A percentile compares a stretch with the other conserved stretches of the same genome.
Evolutionary conservation across 2,329 filamentous ascomycete species (phyloP).

Genomic region (Colletotrichum salicis): DNA sequence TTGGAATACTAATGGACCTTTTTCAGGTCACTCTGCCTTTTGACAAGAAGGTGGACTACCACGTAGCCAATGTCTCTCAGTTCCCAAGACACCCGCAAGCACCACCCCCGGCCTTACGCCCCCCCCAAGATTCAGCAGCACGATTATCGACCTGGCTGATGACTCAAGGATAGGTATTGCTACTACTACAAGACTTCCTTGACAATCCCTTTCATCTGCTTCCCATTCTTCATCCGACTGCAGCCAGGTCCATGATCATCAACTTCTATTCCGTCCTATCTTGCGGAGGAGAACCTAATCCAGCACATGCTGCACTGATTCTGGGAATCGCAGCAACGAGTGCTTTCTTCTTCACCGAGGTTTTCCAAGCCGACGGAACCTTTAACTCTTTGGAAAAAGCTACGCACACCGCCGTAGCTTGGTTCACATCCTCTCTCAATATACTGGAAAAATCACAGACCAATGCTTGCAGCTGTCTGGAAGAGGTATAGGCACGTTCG

Average conservation of each 20-base stretch:
- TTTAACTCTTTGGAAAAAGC: constrained; percentile 19
- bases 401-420: constrained; percentile 36
- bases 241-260: constrained; percentile 35
- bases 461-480: constrained; percentile 43
- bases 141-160: constrained; percentile 34
- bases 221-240: constrained; percentile 41
- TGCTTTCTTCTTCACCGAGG: constrained; percentile 42
- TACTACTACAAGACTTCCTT: constrained; percentile 42
- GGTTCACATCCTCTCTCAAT: constrained; percentile 48
- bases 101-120: not conserved
- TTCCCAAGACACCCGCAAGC: constrained; percentile 16
- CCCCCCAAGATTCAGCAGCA: not conserved
- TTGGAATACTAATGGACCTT: not conserved
- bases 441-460: constrained; percentile 49
- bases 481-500: constrained; percentile 50
- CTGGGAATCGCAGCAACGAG: constrained; percentile 43
- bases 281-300: constrained; percentile 27
- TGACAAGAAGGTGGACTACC: constrained; percentile 17
- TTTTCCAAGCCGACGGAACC: not conserved
- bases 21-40: not conserved
- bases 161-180: constrained; percentile 40
- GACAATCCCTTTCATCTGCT: constrained; percentile 42
- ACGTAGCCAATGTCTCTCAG: constrained; percentile 1
- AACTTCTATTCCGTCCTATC: constrained; percentile 37
- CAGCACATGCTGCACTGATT: constrained; percentile 40